Evolutionary conservation across 2,329 filamentous ascomycete genomes (phyloP).

Genomic region (Fusarium humuli): DNA sequence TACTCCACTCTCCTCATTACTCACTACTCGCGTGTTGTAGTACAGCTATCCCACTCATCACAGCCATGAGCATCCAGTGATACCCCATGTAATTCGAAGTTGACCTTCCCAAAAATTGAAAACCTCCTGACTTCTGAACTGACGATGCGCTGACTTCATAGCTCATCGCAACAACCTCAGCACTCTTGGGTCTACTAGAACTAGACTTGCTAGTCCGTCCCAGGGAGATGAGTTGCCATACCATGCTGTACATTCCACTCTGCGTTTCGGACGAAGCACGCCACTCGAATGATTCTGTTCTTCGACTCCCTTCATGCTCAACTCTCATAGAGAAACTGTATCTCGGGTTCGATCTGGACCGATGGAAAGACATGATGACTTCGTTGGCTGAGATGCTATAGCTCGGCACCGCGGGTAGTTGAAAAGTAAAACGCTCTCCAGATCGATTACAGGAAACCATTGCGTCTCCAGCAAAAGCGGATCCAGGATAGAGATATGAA

Average conservation of each 20-base stretch:
- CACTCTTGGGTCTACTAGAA: neutral
- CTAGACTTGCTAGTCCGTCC: neutral
- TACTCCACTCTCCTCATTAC: neutral
- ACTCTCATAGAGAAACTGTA: slow-evolving; percentile 33
- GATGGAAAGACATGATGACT: slow-evolving; percentile 14
- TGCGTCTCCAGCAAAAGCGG: slow-evolving; percentile 3
- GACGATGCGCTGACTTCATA: slow-evolving; percentile 1
- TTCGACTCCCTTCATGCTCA: neutral
- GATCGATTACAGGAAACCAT: slow-evolving; percentile 11
- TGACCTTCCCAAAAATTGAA: slow-evolving; percentile 25
- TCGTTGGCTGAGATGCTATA: slow-evolving; percentile 14
- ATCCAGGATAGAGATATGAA: slow-evolving; percentile 10
- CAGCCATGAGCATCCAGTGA: slow-evolving; percentile 28
- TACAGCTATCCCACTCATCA: slow-evolving; percentile 19
- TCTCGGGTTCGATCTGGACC: neutral
- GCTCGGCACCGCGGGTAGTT: slow-evolving; percentile 18
- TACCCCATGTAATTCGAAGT: slow-evolving; percentile 24
- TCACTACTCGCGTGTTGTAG: slow-evolving; percentile 3
- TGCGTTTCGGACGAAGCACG: slow-evolving; percentile 7
- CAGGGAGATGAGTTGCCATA: slow-evolving; percentile 31
- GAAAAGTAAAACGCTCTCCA: slow-evolving; percentile 7
- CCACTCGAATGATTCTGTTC: slow-evolving; percentile 34
- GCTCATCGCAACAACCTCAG: slow-evolving; percentile 27
- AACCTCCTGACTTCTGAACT: neutral
- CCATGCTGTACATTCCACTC: neutral